Evolutionary conservation across 23 red algal genomes (phyloP).

Genomic region (Gracilaria vermiculophylla): DNA sequence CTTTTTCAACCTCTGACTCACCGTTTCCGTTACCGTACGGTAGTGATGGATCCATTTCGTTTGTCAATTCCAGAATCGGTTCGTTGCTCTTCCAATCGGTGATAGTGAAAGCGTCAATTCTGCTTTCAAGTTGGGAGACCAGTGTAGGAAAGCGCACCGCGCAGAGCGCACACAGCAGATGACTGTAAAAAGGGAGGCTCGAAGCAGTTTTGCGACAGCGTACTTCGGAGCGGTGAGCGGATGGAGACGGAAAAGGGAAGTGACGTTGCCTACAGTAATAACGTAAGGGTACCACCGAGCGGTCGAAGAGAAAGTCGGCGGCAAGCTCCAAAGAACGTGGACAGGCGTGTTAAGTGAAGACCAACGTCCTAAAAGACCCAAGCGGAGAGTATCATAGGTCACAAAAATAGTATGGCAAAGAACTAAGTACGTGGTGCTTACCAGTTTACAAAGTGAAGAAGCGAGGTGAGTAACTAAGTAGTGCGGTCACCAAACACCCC

Average conservation of each 20-base stretch:
- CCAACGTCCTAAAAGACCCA: background rate
- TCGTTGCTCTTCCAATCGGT: background rate
- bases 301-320: background rate
- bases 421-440: background rate
- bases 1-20: background rate
- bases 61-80: background rate
- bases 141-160: background rate
- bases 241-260: background rate
- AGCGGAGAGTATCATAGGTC: background rate
- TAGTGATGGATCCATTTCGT: background rate
- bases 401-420: background rate
- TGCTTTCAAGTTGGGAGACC: background rate
- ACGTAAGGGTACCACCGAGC: background rate
- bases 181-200: background rate
- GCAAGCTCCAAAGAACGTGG: background rate
- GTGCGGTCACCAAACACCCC: background rate
- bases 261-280: background rate
- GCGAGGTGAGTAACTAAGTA: background rate
- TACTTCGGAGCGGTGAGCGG: too few relatives aligned
- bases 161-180: background rate
- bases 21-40: background rate
- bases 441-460: background rate
- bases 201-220: background rate
- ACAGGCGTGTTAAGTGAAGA: background rate
- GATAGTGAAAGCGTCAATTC: background rate